Evolutionary conservation across 257 asterid genomes (phyloP), one percentile per base, ranked within the genome.

Genomic region (Gentiana dahurica): DNA sequence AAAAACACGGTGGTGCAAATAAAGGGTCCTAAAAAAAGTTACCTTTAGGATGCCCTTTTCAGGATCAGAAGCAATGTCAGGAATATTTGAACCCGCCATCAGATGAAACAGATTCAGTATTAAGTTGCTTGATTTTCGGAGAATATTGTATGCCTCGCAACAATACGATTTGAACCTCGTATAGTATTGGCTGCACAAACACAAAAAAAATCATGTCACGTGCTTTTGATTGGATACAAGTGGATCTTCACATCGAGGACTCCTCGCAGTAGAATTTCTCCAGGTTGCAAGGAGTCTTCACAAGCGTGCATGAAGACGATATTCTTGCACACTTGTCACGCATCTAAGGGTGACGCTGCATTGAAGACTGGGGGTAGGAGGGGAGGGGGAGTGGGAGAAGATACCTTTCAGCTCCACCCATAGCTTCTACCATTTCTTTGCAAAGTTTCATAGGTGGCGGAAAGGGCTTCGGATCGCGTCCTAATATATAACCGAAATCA

Each of bases 381-480:
- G n/a, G n/a, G n/a, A n/a, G n/a, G n/a, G n/a, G n/a, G n/a, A n/a
- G 46, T 11, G 46, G 24, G 24, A 24, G 24, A 24, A 24, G 24
- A 45, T 59, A 91, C 98, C 98, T 91, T 79, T 87, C 96, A 34
- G 96, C 98, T 70, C 98, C 98, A 12, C 96, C 98, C 96, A 91
- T 91, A 32, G 98, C 98, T 78, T 91, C 98, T 51, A 91, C 98
- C 98, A 91, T 91, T 81, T 91, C 98, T 77, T 91, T 91, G 76
- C 98, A 91, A 39, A 91, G 98, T 68, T 91, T 91, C 98, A 91
- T 91, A 54, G 98, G 98, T 3, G 98, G 96, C 39, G 98, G 98
- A 74, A 91, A 91, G 44, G 98, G 98, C 76, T 91, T 91, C 44
- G 96, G 96, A 81, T 91, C 98, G 68, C 87, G 79, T 60, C 98